A percentile compares a stretch with the other conserved stretches of the same genome.
phyloP scores from a whole-genome alignment of 2,329 filamentous ascomycete genomes.

The Periconia sp. region DNA sequence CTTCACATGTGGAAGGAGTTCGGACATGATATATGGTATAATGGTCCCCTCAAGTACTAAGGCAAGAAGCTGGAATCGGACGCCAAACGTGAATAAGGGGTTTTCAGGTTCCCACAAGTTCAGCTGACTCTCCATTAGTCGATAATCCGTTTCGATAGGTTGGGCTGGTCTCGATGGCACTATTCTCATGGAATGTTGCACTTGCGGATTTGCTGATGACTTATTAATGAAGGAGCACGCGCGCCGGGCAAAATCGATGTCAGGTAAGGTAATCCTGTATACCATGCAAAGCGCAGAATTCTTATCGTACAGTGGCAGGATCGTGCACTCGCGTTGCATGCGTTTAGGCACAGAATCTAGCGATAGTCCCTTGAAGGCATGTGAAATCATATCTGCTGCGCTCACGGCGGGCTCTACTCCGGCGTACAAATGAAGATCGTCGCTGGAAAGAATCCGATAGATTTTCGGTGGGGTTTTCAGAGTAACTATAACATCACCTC shows the following conservation, averaged over 20 bases:
- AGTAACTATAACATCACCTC: conserved; percentile 42
- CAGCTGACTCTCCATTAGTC: conserved; percentile 65
- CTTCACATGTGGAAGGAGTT: conserved; percentile 28
- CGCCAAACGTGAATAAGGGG: conserved; percentile 16
- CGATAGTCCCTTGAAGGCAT: no score
- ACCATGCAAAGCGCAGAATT: conserved; percentile 57
- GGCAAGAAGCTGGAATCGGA: conserved; percentile 31
- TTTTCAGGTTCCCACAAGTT: not conserved
- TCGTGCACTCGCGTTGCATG: conserved; percentile 39
- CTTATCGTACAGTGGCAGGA: conserved; percentile 46
- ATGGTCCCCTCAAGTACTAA: conserved; percentile 33
- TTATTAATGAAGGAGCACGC: conserved; percentile 43
- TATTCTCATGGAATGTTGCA: conserved; percentile 20
- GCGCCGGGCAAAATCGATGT: conserved; percentile 22
- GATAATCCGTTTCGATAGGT: conserved; percentile 63
- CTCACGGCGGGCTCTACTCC: conserved; percentile 10
- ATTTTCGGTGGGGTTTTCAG: conserved; percentile 49
- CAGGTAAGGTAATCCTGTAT: conserved; percentile 50
- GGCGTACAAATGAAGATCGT: conserved; percentile 28
- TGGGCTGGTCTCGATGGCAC: conserved; percentile 58
- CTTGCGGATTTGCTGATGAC: conserved; percentile 23
- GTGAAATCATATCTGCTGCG: no score
- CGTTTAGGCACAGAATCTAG: no score
- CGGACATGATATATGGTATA: conserved; percentile 18
- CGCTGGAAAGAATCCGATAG: conserved; percentile 28